Base-by-base conservation (phyloP, 495 filamentous ascomycete genomes). In the Xylaria bambusicola region DNA sequence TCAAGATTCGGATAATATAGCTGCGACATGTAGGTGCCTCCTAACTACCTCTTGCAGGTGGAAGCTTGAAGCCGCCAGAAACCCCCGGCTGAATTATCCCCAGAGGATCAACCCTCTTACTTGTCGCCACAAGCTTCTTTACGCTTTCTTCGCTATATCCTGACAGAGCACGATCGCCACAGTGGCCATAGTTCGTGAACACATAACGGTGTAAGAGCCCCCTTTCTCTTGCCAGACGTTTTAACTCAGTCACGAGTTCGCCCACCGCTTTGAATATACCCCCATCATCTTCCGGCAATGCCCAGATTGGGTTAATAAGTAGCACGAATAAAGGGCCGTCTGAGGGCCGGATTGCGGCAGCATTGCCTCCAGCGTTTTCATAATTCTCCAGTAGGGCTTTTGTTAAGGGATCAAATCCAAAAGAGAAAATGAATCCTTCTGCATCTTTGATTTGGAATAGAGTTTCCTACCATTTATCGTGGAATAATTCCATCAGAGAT, bases 71-170 rank as follows among this genome's bases (percentile, higher is more conserved):
- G 0, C 66, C 68, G 6, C 62, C 62, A 51, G 66, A 62, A 0
- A 79, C 72, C 44, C 66, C 61, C 26, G 40, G 72, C 68, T 81
- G 77, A 58, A 82, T 82, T 10, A 81, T 62, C 5, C 67, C 71
- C 4, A 70, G 44, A 1, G 78, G 77, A 60, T 83, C 82, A 64
- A 81, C 83, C 66, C 77, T 76, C 58, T 64, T 61, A 1, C 69
- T 72, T 45, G 76, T 66, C 20, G 58, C 54, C 21, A 60, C 56
- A 52, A 85, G 57, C n/a, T 66, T 66, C 42, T 61, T 54, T 18
- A 79, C 42, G 58, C 73, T 82, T 35, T 71, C 67, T 38, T 58
- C 65, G 0, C 82, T 81, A 67, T 82, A 84, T 9, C 80, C 71
- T 0, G 59, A 63, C 15, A 84, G 72, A 6, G 74, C 72, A 55